Evolutionary conservation across 2,329 filamentous ascomycete species (phyloP).

Genomic region (Cladorrhinum sp.): DNA sequence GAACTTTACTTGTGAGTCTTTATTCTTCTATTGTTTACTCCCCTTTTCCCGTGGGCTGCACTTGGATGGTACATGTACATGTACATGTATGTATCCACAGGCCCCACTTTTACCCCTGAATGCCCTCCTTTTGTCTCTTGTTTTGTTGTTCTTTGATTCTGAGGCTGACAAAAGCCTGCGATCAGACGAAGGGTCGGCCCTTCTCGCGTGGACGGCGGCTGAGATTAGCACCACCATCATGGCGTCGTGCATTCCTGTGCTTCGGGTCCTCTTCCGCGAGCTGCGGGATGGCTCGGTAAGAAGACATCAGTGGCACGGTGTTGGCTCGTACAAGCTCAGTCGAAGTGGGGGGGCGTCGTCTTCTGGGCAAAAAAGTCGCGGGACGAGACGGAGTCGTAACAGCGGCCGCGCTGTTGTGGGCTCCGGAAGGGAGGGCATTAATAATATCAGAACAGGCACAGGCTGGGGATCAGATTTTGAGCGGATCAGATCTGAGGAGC

Average conservation of each 20-base stretch:
- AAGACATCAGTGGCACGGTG: background rate
- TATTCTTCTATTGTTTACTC: background rate
- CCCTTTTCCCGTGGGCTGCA: too few relatives aligned
- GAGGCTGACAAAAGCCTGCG: background rate
- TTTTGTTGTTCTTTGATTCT: background rate
- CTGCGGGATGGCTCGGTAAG: constrained; percentile 1
- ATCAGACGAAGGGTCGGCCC: constrained; percentile 3
- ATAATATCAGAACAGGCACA: background rate
- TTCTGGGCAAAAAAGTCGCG: background rate
- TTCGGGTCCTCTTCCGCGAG: constrained; percentile 14
- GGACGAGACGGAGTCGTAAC: background rate
- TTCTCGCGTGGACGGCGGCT: constrained; percentile 23
- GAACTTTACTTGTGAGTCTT: constrained; percentile 16
- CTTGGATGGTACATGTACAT: too few relatives aligned
- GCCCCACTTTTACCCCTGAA: background rate
- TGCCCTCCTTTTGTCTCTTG: background rate
- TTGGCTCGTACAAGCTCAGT: background rate
- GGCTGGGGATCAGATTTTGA: background rate
- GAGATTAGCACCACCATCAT: constrained; percentile 25
- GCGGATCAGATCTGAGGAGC: too few relatives aligned
- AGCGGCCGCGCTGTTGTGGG: background rate
- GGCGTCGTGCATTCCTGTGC: constrained; percentile 24
- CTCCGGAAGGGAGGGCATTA: background rate
- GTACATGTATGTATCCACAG: too few relatives aligned
- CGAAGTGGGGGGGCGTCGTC: background rate